A percentile compares a stretch with the other conserved stretches of the same genome.
phyloP scores from a whole-genome alignment of 2,329 filamentous ascomycete species.

The Ophiostoma quercus region DNA sequence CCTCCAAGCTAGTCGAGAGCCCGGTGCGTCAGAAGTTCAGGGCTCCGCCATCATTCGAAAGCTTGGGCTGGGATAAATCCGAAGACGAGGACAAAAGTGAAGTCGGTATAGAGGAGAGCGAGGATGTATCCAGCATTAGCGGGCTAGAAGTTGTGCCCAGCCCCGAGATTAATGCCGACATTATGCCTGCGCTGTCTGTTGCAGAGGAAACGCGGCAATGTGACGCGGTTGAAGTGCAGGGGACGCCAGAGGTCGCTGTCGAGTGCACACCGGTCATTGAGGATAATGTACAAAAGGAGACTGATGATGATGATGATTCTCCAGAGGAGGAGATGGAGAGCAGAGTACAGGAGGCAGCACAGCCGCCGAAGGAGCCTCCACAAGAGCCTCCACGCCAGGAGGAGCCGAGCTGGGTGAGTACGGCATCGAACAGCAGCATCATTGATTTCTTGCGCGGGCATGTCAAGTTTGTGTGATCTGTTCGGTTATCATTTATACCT shows the following conservation, averaged over 20 bases:
- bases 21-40: not conserved
- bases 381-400: not conserved
- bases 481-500: not conserved
- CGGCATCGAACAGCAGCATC: constrained; percentile 29
- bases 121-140: not conserved
- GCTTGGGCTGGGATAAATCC: not conserved
- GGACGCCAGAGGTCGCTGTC: not conserved
- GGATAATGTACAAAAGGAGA: not conserved
- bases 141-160: not conserved
- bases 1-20: not conserved
- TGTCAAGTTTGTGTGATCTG: constrained; percentile 27
- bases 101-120: not conserved
- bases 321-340: not conserved
- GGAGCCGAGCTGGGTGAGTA: constrained; percentile 27
- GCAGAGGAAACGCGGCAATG: not conserved
- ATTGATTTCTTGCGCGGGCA: constrained; percentile 31
- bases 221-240: not conserved
- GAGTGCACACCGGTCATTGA: not conserved
- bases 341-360: not conserved
- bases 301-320: not conserved
- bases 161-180: no score
- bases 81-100: not conserved
- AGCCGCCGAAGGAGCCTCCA: not conserved
- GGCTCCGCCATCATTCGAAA: not conserved
- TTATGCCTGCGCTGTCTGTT: not conserved